Evolutionary conservation across 2,329 filamentous ascomycete species (phyloP), one percentile per base, ranked within the genome.

Genomic region (Arachnomyces sp.): DNA sequence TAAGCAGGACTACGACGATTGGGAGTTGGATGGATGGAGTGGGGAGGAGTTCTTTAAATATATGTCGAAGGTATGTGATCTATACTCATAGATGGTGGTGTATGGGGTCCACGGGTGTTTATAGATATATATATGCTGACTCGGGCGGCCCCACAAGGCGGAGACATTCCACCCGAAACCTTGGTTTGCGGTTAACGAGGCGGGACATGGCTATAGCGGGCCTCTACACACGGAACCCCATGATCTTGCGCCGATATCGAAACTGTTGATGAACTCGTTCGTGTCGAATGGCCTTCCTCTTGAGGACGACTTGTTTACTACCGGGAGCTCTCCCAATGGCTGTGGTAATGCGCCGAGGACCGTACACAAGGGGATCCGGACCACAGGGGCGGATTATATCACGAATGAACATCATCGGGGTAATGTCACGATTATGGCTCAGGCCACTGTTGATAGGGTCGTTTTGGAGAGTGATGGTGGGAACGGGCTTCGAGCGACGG

Each of bases 161-260:
- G 77, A 80, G 46, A 75, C 69, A 2, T 80, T 80, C 49, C 71
- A 78, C 40, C 51, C 57, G n/a, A 79, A 79, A 51, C 59, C 69
- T 18, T 78, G 74, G 75, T 77, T 77, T 54, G 53, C 74, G 25
- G 68, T 67, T 2, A 61, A 69, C 31, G 52, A 61, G 7, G 59
- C 60, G 2, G 62, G 62, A 4, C 77, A 80, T 44, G 74, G 73
- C 1, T 59, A 67, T 36, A 54, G 63, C 8, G 76, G 77, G 0
- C 71, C 68, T 15, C 60, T 80, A 1, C 67, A 76, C 38, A 73
- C 65, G 4, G 74, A 75, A 45, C 76, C 75, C 0, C 74, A 78
- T 43, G 73, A 78, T 44, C 58, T 77, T 0, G 74, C 73, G 3
- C 75, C 75, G 2, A 80, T 80, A 28, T 76, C 75, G 2, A 57